Evolutionary conservation across 768 basidiomycete species (phyloP).

Genomic region (Pulveroboletus frians): DNA sequence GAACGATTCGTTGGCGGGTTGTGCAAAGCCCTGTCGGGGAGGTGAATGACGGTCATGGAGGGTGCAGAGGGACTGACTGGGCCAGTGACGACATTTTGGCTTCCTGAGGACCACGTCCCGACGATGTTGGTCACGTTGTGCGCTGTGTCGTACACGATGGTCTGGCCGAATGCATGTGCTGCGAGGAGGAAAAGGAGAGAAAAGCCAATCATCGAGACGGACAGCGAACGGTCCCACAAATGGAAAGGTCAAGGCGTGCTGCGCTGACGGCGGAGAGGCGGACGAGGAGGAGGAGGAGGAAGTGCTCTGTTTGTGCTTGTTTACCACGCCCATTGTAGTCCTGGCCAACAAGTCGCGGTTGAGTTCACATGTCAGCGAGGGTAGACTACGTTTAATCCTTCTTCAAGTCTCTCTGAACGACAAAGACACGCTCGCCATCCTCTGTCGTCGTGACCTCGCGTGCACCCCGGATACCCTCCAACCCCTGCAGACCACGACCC

Average conservation of each 20-base stretch:
- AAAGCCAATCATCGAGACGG: constrained; percentile 13
- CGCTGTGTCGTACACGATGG: constrained; percentile 36
- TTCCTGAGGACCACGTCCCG: constrained; percentile 88
- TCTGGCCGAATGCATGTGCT: constrained; percentile 31
- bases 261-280: constrained; percentile 8
- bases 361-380: too few relatives aligned
- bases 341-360: too few relatives aligned
- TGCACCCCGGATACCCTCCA: constrained; percentile 50
- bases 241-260: background rate
- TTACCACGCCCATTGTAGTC: constrained; percentile 13
- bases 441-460: constrained; percentile 58
- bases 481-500: constrained; percentile 54
- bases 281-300: constrained; percentile 25
- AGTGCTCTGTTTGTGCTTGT: constrained; percentile 22
- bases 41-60: background rate
- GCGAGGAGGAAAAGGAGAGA: constrained; percentile 26
- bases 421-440: constrained; percentile 72
- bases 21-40: constrained; percentile 64
- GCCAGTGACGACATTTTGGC: constrained; percentile 72
- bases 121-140: constrained; percentile 67
- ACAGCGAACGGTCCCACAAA: too few relatives aligned
- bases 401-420: constrained; percentile 75
- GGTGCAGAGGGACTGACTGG: constrained; percentile 49
- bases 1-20: constrained; percentile 79
- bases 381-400: constrained; percentile 52